These are phyloP conservation scores for Diplocarpon rosae DNA, from an alignment of 2,329 filamentous ascomycete genomes.

Conservation along the genomic window DNA sequence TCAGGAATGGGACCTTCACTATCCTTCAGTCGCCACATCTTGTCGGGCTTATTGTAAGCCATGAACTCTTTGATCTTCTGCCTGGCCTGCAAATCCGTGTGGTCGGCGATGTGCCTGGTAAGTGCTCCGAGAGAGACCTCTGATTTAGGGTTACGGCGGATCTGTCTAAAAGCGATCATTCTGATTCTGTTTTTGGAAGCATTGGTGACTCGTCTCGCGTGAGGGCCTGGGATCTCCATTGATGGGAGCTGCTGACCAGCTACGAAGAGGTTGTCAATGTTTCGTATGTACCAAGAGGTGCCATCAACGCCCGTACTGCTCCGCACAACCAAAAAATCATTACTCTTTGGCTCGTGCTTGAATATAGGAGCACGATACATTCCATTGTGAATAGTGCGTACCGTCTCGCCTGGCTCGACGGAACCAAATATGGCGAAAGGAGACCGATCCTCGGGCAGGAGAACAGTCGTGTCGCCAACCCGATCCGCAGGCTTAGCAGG, in stretches of 20 bases:
- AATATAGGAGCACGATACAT: conserved; percentile 96
- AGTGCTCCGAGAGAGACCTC: conserved; percentile 71
- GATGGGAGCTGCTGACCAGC: conserved; percentile 91
- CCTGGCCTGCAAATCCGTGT: conserved; percentile 87
- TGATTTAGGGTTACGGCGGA: conserved; percentile 61
- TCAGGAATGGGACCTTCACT: conserved; percentile 63
- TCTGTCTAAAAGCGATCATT: conserved; percentile 87
- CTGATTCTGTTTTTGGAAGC: conserved; percentile 95
- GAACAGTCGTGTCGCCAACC: conserved; percentile 76
- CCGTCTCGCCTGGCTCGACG: conserved; percentile 81
- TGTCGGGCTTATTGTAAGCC: conserved; percentile 75
- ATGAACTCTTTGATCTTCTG: conserved; percentile 97
- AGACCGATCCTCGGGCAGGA: conserved; percentile 88
- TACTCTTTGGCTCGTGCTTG: conserved; percentile 64
- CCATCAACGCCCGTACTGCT: conserved; percentile 72
- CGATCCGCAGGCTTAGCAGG: conserved; percentile 40
- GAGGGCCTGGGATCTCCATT: conserved; percentile 83
- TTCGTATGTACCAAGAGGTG: conserved; percentile 71
- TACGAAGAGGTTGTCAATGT: conserved; percentile 80
- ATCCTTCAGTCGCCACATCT: conserved; percentile 67
- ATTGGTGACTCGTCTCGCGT: conserved; percentile 90
- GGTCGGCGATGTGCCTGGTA: conserved; percentile 84
- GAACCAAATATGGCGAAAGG: conserved; percentile 93
- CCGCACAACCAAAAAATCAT: conserved; percentile 79
- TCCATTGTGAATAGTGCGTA: conserved; percentile 83